Conservation (phyloP, 2,329 filamentous ascomycete species). For the Aspergillus caelatus region DNA sequence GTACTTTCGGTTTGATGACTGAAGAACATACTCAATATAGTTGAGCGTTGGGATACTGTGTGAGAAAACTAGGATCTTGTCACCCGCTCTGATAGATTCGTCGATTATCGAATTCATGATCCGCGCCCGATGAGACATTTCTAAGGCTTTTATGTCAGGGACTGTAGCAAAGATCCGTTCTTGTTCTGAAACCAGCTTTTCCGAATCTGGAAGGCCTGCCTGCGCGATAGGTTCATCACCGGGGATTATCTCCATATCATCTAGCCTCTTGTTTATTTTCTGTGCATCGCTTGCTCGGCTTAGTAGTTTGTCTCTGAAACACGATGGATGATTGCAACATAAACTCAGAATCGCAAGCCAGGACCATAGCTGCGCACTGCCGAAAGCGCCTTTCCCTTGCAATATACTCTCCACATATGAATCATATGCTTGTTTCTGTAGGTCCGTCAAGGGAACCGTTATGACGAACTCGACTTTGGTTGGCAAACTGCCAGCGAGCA, state of each 20-base stretch:
- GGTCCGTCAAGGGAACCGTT: conserved; percentile 66
- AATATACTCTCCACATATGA: conserved; percentile 51
- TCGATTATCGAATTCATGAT: conserved; percentile 72
- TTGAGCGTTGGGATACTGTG: conserved; percentile 71
- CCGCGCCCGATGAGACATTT: conserved; percentile 68
- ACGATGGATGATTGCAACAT: conserved; percentile 61
- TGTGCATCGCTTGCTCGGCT: conserved; percentile 34
- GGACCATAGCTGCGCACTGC: conserved; percentile 53
- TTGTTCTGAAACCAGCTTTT: conserved; percentile 37
- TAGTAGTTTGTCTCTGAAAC: conserved; percentile 55
- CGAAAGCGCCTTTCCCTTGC: conserved; percentile 34
- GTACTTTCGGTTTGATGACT: conserved; percentile 48
- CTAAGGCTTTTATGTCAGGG: conserved; percentile 44
- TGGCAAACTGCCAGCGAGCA: conserved; percentile 68
- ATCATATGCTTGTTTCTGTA: conserved; percentile 68
- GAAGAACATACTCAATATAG: conserved; percentile 65
- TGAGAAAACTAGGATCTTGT: conserved; percentile 82
- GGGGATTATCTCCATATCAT: conserved; percentile 19
- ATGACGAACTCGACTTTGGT: conserved; percentile 82
- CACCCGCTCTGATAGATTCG: conserved; percentile 61
- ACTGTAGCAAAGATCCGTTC: conserved; percentile 33
- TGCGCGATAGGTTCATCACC: conserved; percentile 39
- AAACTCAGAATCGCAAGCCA: conserved; percentile 58
- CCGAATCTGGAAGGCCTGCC: conserved; percentile 37
- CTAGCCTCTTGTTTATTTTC: conserved; percentile 18